Conservation (phyloP, 345 rosid species). For the Cardamine occulta region DNA sequence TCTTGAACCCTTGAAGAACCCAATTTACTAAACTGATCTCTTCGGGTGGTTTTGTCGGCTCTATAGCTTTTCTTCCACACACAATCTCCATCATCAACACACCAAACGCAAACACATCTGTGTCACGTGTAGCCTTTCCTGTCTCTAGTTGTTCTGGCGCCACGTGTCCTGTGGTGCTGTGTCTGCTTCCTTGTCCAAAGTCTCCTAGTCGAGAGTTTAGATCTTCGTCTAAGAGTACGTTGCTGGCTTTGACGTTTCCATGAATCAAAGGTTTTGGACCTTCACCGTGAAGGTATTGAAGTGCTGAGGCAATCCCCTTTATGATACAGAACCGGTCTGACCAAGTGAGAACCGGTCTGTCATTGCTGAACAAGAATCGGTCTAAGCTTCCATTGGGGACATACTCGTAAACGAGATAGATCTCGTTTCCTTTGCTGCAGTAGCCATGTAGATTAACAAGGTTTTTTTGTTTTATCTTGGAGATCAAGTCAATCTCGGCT, state of each 20-base stretch:
- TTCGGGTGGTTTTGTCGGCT: slow-evolving; percentile 29
- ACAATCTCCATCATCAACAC: slow-evolving; percentile 54
- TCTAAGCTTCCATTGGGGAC: slow-evolving; percentile 60
- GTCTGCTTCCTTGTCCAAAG: slow-evolving; percentile 51
- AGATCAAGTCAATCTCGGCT: slow-evolving; percentile 14
- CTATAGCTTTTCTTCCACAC: slow-evolving; percentile 54
- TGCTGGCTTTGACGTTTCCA: slow-evolving; percentile 54
- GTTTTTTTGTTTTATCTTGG: slow-evolving; percentile 49
- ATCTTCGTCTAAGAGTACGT: slow-evolving; percentile 53
- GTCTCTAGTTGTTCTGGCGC: slow-evolving; percentile 52
- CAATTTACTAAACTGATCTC: slow-evolving; percentile 49
- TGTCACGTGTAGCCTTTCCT: slow-evolving; percentile 40
- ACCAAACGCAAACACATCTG: slow-evolving; percentile 56
- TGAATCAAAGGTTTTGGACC: slow-evolving; percentile 53
- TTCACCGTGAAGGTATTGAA: slow-evolving; percentile 56
- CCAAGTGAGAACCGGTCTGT: slow-evolving; percentile 49
- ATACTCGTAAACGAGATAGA: slow-evolving; percentile 53
- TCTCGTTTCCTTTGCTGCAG: slow-evolving; percentile 49
- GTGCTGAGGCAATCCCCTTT: slow-evolving; percentile 52
- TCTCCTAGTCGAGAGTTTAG: slow-evolving; percentile 55
- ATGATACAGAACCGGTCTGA: slow-evolving; percentile 49
- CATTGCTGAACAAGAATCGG: slow-evolving; percentile 44
- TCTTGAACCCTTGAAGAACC: slow-evolving; percentile 42
- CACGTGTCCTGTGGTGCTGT: slow-evolving; percentile 48
- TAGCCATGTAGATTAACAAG: slow-evolving; percentile 55